Base-by-base conservation (phyloP, 441 rosid genomes). In the Populus hybrid region DNA sequence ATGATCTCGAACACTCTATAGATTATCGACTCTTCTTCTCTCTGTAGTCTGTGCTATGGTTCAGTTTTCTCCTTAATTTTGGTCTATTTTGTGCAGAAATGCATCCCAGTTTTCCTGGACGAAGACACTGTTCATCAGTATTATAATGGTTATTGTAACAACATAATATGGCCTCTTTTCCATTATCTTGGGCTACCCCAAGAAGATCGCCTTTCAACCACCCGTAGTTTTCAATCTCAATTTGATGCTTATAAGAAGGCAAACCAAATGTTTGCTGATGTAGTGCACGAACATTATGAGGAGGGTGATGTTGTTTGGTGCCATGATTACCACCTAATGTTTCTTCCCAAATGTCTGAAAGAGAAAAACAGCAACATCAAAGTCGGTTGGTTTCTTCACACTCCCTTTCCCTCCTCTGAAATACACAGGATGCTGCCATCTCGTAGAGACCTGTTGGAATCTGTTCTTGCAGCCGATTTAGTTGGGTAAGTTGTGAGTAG, bases 301-400 rank as follows among this genome's bases (percentile, higher is more conserved):
- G 93, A 89, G 46, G 97, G 93, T 18, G 97, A 92, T 83, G 91
- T 92, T 80, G 97, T 92, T 73, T 92, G 97, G 97, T 92, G 94
- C 81, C 94, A 92, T 84, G 97, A 92, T 85, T 90, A 92, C 85
- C 97, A 92, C 77, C 88, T 92, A 38, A 92, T 92, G 97, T 92
- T 88, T 84, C 97, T 92, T 75, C 94, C 97, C 14, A 85, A 85
- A 86, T 92, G 90, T 81, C 82, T 92, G 50, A 92, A 92, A 82
- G 88, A 89, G 19, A 74, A 77, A 74, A 89, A 92, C 80, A 76
- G 72, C 69, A 79, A 83, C 9, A 92, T 92, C 93, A 92, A 92
- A 86, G 97, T 92, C 78, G 97, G 97, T 63, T 92, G 97, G 97
- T 92, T 92, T 82, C 92, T 92, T 67, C 97, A 92, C 82, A 92